Conservation (phyloP, 2,329 filamentous ascomycete species). For the Aspergillus sp. region DNA sequence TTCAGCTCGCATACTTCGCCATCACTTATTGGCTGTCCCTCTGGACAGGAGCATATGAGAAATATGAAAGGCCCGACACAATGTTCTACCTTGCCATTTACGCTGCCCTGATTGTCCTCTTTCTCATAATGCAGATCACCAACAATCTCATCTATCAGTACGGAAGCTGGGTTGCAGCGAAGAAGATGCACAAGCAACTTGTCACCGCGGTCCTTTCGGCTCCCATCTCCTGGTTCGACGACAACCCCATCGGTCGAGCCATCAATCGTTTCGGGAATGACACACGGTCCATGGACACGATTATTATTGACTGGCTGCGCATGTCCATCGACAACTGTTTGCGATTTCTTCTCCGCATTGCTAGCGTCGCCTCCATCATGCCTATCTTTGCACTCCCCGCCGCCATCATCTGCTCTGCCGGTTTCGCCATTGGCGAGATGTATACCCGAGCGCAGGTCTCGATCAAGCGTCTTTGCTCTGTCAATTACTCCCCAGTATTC, state of each 20-base stretch:
- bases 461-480: slow-evolving; percentile 47
- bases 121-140: slow-evolving; percentile 20
- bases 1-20: slow-evolving; percentile 25
- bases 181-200: slow-evolving; percentile 52
- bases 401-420: slow-evolving; percentile 45
- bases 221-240: slow-evolving; percentile 57
- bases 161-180: slow-evolving; percentile 57
- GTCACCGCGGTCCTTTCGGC: slow-evolving; percentile 53
- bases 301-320: slow-evolving; percentile 43
- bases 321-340: slow-evolving; percentile 39
- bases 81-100: slow-evolving; percentile 55
- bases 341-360: slow-evolving; percentile 47
- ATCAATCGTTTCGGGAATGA: slow-evolving; percentile 54
- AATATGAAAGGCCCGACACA: slow-evolving; percentile 15
- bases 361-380: slow-evolving; percentile 51
- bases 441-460: slow-evolving; percentile 51
- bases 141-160: slow-evolving; percentile 47
- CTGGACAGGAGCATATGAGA: slow-evolving; percentile 24
- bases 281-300: slow-evolving; percentile 55
- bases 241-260: slow-evolving; percentile 49
- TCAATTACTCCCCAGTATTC: slow-evolving; percentile 54
- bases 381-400: slow-evolving; percentile 52
- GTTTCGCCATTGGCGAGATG: slow-evolving; percentile 49
- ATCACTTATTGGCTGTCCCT: slow-evolving; percentile 30
- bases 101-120: slow-evolving; percentile 43